phyloP scores from a whole-genome alignment of 2,329 filamentous ascomycete species.

The Colletotrichum sp. region DNA sequence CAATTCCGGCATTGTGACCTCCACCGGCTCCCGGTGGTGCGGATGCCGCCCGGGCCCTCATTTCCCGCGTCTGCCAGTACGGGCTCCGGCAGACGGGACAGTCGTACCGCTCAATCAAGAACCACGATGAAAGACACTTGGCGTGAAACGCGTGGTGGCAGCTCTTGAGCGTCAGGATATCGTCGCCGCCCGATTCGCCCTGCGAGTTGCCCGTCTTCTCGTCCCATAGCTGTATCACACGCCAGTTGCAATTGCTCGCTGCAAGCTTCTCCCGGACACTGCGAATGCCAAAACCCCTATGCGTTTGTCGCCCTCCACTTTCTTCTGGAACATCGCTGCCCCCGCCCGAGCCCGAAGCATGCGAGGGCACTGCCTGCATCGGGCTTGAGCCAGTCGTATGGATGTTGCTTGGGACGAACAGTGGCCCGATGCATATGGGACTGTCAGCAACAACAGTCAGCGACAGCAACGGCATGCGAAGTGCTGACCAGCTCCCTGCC shows the following conservation, averaged over 20 bases:
- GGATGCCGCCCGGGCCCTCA: not conserved
- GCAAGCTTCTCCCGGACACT: not conserved
- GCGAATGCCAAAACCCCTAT: not conserved
- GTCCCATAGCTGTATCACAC: not conserved
- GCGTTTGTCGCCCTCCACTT: not conserved
- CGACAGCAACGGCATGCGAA: not conserved
- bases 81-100: constrained; percentile 43
- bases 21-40: not conserved
- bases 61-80: constrained; percentile 32
- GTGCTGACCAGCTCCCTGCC: not conserved
- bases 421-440: constrained; percentile 37
- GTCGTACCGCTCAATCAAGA: constrained; percentile 37
- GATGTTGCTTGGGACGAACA: constrained; percentile 22
- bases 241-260: not conserved
- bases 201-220: not conserved
- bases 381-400: not conserved
- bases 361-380: not conserved
- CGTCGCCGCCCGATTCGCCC: constrained; percentile 25
- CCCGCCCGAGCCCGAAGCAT: not conserved
- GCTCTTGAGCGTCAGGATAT: constrained; percentile 39
- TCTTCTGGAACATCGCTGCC: not conserved
- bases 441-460: constrained; percentile 22
- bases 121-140: constrained; percentile 44
- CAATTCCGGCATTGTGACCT: not conserved
- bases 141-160: constrained; percentile 46